Percentiles rank a stretch among this genome's conserved stretches.
These are phyloP conservation scores for Phylloporus rhodoxanthus DNA, from an alignment of 768 basidiomycete genomes.

Conservation along the genomic window DNA sequence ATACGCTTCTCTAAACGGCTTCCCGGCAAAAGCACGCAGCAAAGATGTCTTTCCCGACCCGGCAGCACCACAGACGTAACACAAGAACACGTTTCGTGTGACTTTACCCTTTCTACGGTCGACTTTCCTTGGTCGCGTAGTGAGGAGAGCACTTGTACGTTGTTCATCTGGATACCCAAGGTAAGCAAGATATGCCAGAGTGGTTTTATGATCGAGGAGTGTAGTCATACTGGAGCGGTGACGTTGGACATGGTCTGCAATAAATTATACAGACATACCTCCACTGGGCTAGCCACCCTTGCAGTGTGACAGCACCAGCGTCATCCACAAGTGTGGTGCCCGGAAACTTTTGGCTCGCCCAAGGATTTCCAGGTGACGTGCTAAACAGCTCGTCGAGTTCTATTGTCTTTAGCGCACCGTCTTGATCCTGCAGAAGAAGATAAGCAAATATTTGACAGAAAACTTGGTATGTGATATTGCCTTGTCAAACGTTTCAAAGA, in stretches of 20 bases:
- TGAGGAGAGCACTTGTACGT: slow-evolving; percentile 76
- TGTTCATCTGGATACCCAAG: slow-evolving; percentile 81
- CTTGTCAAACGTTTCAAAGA: slow-evolving; percentile 94
- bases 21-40: slow-evolving; percentile 78
- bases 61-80: slow-evolving; percentile 91
- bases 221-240: slow-evolving; percentile 79
- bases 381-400: slow-evolving; percentile 89
- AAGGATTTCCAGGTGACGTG: slow-evolving; percentile 96
- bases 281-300: slow-evolving; percentile 98
- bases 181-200: slow-evolving; percentile 91
- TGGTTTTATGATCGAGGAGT: slow-evolving; percentile 85
- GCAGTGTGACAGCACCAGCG: slow-evolving; percentile 85
- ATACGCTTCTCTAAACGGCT: slow-evolving; percentile 66
- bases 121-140: slow-evolving; percentile 77
- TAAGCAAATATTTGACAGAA: slow-evolving; percentile 1
- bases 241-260: slow-evolving; percentile 1
- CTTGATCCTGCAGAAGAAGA: slow-evolving; percentile 64
- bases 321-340: slow-evolving; percentile 86
- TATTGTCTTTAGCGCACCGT: slow-evolving; percentile 78
- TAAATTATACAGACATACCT: slow-evolving; percentile 49
- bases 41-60: slow-evolving; percentile 93
- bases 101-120: slow-evolving; percentile 86
- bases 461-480: slow-evolving; percentile 31
- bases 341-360: slow-evolving; percentile 86
- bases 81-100: slow-evolving; percentile 85